phyloP scores from a whole-genome alignment of 305 asterid species.

The Ilex paraguariensis region DNA sequence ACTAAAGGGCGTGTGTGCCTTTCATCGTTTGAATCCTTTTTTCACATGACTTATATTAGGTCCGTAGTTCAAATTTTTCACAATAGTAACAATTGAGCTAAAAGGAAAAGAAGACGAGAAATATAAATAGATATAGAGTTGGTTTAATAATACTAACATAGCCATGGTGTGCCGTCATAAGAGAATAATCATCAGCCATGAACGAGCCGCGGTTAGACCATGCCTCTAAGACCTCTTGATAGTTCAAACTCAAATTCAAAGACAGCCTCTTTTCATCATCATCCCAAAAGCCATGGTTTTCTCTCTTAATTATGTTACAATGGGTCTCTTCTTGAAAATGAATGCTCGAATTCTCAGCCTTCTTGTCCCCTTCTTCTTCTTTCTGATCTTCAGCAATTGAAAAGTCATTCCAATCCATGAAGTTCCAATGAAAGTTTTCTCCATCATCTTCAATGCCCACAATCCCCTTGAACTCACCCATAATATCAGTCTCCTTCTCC shows the following conservation, averaged over 20 bases:
- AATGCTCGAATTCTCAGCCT: neutral
- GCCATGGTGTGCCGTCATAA: neutral
- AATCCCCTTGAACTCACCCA: neutral
- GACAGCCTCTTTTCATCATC: conserved; percentile 3
- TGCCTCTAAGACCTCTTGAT: conserved; percentile 16
- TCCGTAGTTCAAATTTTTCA: no score
- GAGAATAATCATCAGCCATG: conserved; percentile 13
- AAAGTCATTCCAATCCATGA: neutral
- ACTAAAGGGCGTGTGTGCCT: no score
- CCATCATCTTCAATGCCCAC: neutral
- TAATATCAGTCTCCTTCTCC: neutral
- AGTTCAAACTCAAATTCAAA: conserved; percentile 21
- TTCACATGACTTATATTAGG: no score
- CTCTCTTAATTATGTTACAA: neutral
- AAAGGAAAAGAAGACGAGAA: neutral
- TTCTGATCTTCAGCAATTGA: neutral
- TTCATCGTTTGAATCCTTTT: no score
- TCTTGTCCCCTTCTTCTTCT: neutral
- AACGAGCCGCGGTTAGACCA: conserved; percentile 15
- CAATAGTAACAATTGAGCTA: no score
- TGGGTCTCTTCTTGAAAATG: neutral
- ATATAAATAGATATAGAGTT: neutral
- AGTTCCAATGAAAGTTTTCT: neutral
- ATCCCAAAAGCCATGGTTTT: neutral
- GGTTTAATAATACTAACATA: conserved; percentile 6